Evolutionary conservation across 1,139 yeast genomes (phyloP).

Genomic region (Yamadazyma sp.): DNA sequence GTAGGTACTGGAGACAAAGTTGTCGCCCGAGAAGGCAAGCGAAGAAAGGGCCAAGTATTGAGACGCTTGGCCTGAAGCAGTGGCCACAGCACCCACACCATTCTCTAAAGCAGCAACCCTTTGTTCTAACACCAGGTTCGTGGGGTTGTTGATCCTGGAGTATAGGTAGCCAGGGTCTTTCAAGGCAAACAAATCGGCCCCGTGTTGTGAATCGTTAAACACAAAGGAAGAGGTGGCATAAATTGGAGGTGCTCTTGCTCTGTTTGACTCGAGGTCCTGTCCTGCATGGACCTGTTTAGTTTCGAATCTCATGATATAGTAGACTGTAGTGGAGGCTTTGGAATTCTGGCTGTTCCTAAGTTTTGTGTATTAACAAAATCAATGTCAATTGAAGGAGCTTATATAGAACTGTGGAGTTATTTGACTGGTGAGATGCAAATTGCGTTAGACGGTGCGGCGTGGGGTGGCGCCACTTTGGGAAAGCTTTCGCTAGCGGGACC

Average conservation of each 20-base stretch:
- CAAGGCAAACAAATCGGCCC: constrained; percentile 85
- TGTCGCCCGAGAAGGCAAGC: constrained; percentile 86
- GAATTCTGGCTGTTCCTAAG: too few relatives aligned
- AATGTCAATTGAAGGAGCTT: neutral
- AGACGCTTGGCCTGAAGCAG: constrained; percentile 94
- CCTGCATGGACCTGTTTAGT: constrained; percentile 96
- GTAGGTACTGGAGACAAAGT: constrained; percentile 82
- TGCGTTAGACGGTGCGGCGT: too few relatives aligned
- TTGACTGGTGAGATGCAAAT: neutral
- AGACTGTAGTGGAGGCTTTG: too few relatives aligned
- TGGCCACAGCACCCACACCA: constrained; percentile 90
- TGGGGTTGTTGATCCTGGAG: constrained; percentile 90
- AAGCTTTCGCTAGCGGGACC: neutral
- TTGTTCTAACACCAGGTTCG: constrained; percentile 85
- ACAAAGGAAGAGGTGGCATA: constrained; percentile 86
- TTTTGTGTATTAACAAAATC: too few relatives aligned
- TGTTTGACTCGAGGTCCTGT: constrained; percentile 57
- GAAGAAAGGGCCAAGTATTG: constrained; percentile 83
- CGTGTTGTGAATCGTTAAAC: constrained; percentile 85
- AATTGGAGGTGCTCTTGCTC: constrained; percentile 88
- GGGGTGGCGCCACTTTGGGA: neutral
- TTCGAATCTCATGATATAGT: constrained; percentile 47
- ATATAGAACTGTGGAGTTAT: constrained; percentile 11
- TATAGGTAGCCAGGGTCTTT: constrained; percentile 83
- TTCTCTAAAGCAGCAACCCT: constrained; percentile 91